These are phyloP conservation scores for Phtheirospermum japonicum DNA, from an alignment of 257 asterid genomes.

Conservation along the genomic window DNA sequence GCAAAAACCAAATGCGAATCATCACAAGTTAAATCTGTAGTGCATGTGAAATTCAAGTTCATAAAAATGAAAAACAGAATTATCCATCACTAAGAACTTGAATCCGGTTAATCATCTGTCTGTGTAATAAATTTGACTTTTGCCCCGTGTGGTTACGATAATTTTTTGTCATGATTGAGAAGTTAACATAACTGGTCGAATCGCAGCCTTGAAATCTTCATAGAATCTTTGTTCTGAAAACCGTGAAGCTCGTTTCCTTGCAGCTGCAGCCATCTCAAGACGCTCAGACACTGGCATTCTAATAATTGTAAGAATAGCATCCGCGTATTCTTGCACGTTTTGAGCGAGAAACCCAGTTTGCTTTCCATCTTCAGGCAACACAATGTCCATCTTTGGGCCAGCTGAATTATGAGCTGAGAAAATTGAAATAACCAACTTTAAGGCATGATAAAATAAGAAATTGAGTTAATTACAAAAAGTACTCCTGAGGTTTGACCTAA, in stretches of 20 bases:
- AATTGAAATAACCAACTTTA: neutral
- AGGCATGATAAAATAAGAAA: neutral
- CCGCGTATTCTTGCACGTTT: conserved; percentile 68
- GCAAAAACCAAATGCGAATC: neutral
- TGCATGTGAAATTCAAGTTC: too few relatives aligned
- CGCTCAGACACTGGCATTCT: conserved; percentile 61
- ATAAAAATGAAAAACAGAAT: neutral
- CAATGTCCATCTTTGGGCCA: conserved; percentile 94
- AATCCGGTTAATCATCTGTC: neutral
- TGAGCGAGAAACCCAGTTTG: conserved; percentile 85
- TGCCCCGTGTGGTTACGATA: conserved; percentile 15
- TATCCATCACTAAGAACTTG: neutral
- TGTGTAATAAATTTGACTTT: conserved; percentile 3
- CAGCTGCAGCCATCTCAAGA: conserved; percentile 73
- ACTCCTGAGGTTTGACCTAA: too few relatives aligned
- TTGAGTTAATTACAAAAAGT: too few relatives aligned
- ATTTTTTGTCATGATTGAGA: conserved; percentile 22
- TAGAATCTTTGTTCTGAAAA: conserved; percentile 82
- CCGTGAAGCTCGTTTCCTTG: conserved; percentile 70
- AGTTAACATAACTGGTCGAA: conserved; percentile 40
- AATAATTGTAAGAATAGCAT: conserved; percentile 53
- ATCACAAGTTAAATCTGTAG: neutral
- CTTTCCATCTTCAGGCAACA: conserved; percentile 68
- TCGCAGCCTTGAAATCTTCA: conserved; percentile 72
- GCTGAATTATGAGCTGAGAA: conserved; percentile 87